phyloP scores from a whole-genome alignment of 257 asterid genomes.

The Sherardia arvensis region DNA sequence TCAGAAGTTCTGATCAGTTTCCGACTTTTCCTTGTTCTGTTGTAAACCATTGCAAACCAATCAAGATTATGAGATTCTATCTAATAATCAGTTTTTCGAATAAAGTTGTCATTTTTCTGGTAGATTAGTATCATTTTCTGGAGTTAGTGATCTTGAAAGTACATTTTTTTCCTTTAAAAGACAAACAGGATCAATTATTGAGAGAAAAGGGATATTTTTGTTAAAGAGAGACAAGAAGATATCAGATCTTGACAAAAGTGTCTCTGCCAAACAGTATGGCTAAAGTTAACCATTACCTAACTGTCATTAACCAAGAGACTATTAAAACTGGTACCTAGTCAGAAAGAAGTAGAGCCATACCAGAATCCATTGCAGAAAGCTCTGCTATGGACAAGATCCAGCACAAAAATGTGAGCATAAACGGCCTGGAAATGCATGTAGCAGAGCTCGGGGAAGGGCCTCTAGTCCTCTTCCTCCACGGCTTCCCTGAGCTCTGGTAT shows the following conservation, averaged over 20 bases:
- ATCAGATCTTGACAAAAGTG: no score
- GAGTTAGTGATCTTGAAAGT: no score
- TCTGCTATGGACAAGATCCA: slow-evolving; percentile 47
- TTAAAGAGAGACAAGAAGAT: no score
- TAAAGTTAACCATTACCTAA: not conserved
- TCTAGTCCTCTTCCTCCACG: slow-evolving; percentile 62
- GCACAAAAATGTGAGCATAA: slow-evolving; percentile 41
- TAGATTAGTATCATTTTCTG: no score
- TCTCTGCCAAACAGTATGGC: no score
- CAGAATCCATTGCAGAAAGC: not conserved
- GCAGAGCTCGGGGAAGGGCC: slow-evolving; percentile 82
- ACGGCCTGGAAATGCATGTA: slow-evolving; percentile 60
- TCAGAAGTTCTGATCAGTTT: slow-evolving; percentile 30
- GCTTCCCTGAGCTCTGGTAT: slow-evolving; percentile 90
- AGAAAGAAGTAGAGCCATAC: not conserved
- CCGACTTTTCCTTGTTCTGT: not conserved
- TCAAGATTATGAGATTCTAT: no score
- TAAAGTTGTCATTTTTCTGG: not conserved
- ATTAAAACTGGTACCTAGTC: not conserved
- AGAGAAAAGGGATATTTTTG: no score
- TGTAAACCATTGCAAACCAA: no score
- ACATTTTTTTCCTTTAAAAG: no score
- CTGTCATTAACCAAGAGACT: not conserved
- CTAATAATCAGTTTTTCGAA: not conserved
- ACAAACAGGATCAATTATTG: no score